Percentiles rank a stretch among this genome's conserved stretches.
These are phyloP conservation scores for Colletotrichum noveboracense DNA, from an alignment of 2,329 filamentous ascomycete genomes.

Conservation along the genomic window DNA sequence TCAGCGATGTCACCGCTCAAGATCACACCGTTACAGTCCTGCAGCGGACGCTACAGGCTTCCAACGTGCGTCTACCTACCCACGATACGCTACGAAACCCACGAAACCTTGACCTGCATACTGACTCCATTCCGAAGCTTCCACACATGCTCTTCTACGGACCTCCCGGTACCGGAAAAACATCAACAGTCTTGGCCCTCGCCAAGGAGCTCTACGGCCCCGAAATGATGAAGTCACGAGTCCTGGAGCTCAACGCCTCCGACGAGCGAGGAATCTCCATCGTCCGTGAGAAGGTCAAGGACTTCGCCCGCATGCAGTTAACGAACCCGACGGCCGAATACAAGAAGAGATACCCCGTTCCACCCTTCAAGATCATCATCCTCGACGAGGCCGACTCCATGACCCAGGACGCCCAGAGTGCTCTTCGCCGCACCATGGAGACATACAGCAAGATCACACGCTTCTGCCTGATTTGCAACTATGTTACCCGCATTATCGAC, in stretches of 20 bases:
- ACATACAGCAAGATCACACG: conserved; percentile 95
- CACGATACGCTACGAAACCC: neutral
- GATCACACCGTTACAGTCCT: conserved; percentile 96
- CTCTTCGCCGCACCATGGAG: conserved; percentile 95
- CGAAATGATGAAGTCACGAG: conserved; percentile 87
- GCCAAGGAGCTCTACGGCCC: conserved; percentile 98
- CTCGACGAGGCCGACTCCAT: conserved; percentile 98
- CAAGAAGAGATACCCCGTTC: conserved; percentile 81
- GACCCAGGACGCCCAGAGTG: conserved; percentile 97
- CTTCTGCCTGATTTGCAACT: conserved; percentile 98
- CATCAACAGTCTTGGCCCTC: conserved; percentile 93
- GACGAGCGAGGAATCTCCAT: conserved; percentile 98
- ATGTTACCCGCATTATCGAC: conserved; percentile 97
- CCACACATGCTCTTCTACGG: conserved; percentile 99
- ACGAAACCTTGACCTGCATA: neutral
- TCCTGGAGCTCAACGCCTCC: conserved; percentile 99
- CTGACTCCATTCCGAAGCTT: conserved; percentile 55
- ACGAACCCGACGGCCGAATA: conserved; percentile 78
- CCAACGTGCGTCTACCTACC: conserved; percentile 69
- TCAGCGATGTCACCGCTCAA: conserved; percentile 95
- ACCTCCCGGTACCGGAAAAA: conserved; percentile 96
- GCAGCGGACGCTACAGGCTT: conserved; percentile 89
- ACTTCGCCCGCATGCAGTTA: conserved; percentile 95
- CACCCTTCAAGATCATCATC: conserved; percentile 98
- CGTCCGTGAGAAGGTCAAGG: conserved; percentile 96